Percentiles rank a stretch among this genome's conserved stretches.
These are phyloP conservation scores for Fusarium duplospermum DNA, from an alignment of 2,329 filamentous ascomycete genomes.

Conservation along the genomic window DNA sequence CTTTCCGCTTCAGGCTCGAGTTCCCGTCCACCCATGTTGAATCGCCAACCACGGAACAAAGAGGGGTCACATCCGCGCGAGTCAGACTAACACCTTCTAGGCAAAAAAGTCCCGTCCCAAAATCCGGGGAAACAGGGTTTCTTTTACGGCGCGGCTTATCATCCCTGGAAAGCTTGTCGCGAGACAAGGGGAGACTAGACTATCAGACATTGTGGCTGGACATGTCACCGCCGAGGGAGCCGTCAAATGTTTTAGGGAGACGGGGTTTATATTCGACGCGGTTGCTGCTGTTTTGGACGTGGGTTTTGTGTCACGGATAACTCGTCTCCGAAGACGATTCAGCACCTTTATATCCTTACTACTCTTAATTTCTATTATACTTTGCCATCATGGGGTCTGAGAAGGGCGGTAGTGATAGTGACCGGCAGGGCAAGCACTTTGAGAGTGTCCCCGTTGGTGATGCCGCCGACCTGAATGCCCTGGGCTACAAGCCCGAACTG, in stretches of 20 bases:
- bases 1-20: constrained; percentile 32
- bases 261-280: constrained; percentile 26
- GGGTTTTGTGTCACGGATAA: not conserved
- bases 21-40: constrained; percentile 17
- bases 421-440: constrained; percentile 4
- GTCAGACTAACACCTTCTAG: constrained; percentile 22
- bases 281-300: not conserved
- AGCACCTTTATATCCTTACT: not conserved
- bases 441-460: constrained; percentile 14
- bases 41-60: constrained; percentile 2
- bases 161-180: constrained; percentile 10
- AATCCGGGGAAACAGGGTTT: constrained; percentile 28
- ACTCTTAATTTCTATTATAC: not conserved
- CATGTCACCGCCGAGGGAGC: constrained; percentile 5
- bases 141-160: constrained; percentile 1
- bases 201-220: constrained; percentile 7
- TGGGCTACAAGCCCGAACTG: constrained; percentile 61
- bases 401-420: constrained; percentile 28
- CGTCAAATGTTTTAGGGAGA: constrained; percentile 14
- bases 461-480: constrained; percentile 47
- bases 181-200: not conserved
- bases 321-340: not conserved
- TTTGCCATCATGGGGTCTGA: constrained; percentile 20
- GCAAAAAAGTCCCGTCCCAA: constrained; percentile 30
- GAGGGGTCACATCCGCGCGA: constrained; percentile 14